Conservation (phyloP, 2,329 filamentous ascomycete genomes). For the Trichoderma hamatum region DNA sequence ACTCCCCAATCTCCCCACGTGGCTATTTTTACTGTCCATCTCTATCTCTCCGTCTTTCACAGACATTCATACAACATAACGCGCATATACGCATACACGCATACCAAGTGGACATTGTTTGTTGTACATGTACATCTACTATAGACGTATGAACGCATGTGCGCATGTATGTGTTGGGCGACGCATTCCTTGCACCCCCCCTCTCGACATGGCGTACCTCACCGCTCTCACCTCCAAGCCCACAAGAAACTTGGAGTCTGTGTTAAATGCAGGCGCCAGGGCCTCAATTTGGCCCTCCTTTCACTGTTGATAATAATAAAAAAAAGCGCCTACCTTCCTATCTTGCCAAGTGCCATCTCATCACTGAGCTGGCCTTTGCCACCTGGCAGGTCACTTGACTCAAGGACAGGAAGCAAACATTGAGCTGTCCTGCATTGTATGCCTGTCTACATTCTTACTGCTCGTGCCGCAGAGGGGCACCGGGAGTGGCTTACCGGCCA, state of each 20-base stretch:
- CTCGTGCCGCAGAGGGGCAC: not conserved
- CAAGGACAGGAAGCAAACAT: not conserved
- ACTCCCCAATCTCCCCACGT: not conserved
- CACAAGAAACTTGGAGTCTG: not conserved
- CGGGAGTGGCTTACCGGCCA: not conserved
- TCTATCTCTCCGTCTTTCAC: not conserved
- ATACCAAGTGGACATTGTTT: not conserved
- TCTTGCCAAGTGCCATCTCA: not conserved
- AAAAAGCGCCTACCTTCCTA: not conserved
- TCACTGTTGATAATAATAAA: not conserved
- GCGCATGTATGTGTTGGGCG: constrained; percentile 10
- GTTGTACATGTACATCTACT: not conserved
- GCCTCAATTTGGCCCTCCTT: constrained; percentile 16
- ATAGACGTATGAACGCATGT: not conserved
- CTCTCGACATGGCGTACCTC: constrained; percentile 2
- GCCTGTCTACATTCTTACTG: not conserved
- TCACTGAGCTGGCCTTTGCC: constrained; percentile 1
- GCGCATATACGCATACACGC: not conserved
- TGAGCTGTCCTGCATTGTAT: not conserved
- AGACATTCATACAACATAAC: not conserved
- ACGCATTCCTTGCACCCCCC: constrained; percentile 17
- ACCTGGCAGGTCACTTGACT: not conserved
- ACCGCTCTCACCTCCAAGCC: constrained; percentile 9
- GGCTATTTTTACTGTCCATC: not conserved
- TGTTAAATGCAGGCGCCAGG: not conserved